phyloP scores from a whole-genome alignment of 345 rosid species.

The Pugionium cornutum region DNA sequence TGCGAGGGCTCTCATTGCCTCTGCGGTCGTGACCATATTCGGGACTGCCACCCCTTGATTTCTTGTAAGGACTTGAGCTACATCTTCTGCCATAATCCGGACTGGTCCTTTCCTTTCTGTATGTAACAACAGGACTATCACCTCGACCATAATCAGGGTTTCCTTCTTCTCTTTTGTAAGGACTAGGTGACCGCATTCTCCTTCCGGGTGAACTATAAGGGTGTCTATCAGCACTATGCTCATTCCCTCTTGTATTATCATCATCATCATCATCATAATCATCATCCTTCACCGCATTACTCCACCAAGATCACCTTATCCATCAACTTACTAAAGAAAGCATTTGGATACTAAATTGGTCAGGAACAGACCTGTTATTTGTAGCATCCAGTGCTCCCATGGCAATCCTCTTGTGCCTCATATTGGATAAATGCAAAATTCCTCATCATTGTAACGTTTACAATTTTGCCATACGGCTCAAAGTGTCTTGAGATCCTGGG shows the following conservation, averaged over 20 bases:
- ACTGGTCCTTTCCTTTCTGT: conserved; percentile 64
- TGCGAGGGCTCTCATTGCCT: conserved; percentile 62
- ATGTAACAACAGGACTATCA: conserved; percentile 56
- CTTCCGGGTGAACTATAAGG: conserved; percentile 79
- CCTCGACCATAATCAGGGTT: conserved; percentile 97
- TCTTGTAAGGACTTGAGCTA: conserved; percentile 59
- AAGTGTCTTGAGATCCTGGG: conserved; percentile 91
- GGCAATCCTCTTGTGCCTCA: conserved; percentile 84
- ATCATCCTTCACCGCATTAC: conserved; percentile 86
- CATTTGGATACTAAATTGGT: conserved; percentile 11
- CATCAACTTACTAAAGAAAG: conserved; percentile 62
- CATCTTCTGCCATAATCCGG: conserved; percentile 80
- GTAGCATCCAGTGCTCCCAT: conserved; percentile 82
- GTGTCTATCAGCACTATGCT: conserved; percentile 68
- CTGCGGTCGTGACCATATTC: conserved; percentile 52
- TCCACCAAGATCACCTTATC: conserved; percentile 90
- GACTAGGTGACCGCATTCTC: conserved; percentile 81
- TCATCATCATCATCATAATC: conserved; percentile 49
- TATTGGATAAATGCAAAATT: conserved; percentile 96
- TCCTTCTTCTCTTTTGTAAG: conserved; percentile 77
- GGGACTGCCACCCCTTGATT: conserved; percentile 60
- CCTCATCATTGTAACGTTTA: conserved; percentile 87
- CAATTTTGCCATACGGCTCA: conserved; percentile 88
- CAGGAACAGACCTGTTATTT: conserved; percentile 58
- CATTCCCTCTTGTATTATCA: too few relatives aligned